These are phyloP conservation scores for Groenewaldozyma tartarivorans DNA, from an alignment of 805 yeast species.

Conservation along the genomic window DNA sequence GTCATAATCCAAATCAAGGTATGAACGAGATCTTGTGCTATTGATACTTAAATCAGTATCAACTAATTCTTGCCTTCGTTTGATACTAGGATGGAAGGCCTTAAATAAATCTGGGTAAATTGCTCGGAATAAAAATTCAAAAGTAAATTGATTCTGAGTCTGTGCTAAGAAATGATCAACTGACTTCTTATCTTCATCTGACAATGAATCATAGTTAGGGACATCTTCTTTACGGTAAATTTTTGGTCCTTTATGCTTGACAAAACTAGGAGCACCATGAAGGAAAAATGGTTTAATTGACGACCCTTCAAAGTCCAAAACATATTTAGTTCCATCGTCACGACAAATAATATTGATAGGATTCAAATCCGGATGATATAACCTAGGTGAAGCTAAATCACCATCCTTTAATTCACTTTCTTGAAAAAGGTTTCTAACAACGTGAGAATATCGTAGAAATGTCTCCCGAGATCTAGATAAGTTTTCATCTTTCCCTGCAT, in stretches of 20 bases:
- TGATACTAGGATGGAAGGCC: constrained; percentile 71
- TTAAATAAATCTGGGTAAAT: constrained; percentile 48
- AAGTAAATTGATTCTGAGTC: constrained; percentile 83
- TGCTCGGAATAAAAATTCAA: constrained; percentile 71
- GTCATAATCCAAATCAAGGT: constrained; percentile 25
- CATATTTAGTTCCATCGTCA: constrained; percentile 34
- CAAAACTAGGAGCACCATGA: constrained; percentile 71
- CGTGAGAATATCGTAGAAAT: constrained; percentile 47
- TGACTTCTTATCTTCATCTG: constrained; percentile 67
- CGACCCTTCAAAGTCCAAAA: constrained; percentile 78
- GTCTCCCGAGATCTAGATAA: constrained; percentile 40
- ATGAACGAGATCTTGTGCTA: constrained; percentile 15
- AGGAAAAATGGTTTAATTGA: constrained; percentile 74
- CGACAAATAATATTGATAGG: constrained; percentile 72
- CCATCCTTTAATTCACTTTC: constrained; percentile 38
- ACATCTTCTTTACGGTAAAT: constrained; percentile 70
- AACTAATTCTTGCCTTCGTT: constrained; percentile 33
- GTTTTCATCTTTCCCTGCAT: constrained; percentile 24
- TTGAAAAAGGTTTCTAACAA: constrained; percentile 44
- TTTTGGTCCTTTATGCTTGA: constrained; percentile 82
- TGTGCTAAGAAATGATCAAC: constrained; percentile 78
- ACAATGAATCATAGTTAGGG: constrained; percentile 56
- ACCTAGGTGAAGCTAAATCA: constrained; percentile 58
- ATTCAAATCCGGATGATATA: constrained; percentile 75
- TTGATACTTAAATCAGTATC: constrained; percentile 20